Evolutionary conservation across 2,329 filamentous ascomycete genomes (phyloP).

Genomic region (Phaeosphaeriaceae sp.): DNA sequence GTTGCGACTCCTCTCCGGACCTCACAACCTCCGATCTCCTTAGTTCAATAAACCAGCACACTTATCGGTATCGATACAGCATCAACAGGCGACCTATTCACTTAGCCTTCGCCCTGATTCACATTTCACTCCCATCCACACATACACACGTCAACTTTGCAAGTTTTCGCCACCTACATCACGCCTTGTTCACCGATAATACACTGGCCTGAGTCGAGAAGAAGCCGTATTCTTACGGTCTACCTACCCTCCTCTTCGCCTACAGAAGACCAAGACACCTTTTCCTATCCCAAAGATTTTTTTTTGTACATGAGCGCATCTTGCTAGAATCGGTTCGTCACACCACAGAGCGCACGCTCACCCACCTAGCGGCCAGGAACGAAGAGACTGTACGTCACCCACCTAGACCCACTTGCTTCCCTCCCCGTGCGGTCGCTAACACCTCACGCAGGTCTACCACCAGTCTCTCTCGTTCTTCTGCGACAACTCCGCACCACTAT

Average conservation of each 20-base stretch:
- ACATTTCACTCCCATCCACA: conserved; percentile 24
- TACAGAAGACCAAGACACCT: conserved; percentile 22
- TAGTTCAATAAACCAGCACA: conserved; percentile 19
- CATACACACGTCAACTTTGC: conserved; percentile 11
- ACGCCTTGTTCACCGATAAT: conserved; percentile 18
- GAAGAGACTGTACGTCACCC: conserved; percentile 49
- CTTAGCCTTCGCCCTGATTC: conserved; percentile 46
- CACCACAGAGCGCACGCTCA: conserved; percentile 47
- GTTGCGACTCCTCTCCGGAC: conserved; percentile 16
- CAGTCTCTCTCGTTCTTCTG: conserved; percentile 52
- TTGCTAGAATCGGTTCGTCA: conserved; percentile 42
- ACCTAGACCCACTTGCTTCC: conserved; percentile 5
- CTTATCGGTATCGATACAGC: not conserved
- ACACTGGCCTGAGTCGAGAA: conserved; percentile 25
- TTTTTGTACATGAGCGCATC: conserved; percentile 46
- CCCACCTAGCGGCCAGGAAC: conserved; percentile 37
- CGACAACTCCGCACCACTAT: conserved; percentile 50
- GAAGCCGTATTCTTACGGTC: conserved; percentile 33
- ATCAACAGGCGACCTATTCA: conserved; percentile 49
- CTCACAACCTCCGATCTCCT: conserved; percentile 4
- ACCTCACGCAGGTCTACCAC: conserved; percentile 42
- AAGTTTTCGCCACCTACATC: conserved; percentile 16
- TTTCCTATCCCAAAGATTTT: conserved; percentile 20
- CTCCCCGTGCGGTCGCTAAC: conserved; percentile 20
- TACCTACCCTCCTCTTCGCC: conserved; percentile 29